phyloP scores from a whole-genome alignment of 495 filamentous ascomycete genomes.

The Aspergillus affinis region DNA sequence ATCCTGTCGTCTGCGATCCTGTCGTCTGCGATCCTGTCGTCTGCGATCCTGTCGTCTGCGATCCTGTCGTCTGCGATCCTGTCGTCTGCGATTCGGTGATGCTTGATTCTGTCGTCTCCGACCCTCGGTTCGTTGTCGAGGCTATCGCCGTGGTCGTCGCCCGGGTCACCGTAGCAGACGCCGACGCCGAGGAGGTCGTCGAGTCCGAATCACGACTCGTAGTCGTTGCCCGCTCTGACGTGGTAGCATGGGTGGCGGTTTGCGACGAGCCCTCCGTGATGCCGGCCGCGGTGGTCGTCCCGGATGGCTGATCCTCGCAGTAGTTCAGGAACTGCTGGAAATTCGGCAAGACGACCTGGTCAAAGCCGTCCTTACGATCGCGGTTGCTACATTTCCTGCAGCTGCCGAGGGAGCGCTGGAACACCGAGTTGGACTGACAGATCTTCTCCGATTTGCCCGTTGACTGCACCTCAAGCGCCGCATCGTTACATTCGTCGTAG shows the following conservation, averaged over 20 bases:
- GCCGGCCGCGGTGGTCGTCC: background rate
- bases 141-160: background rate
- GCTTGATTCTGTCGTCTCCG: background rate
- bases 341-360: background rate
- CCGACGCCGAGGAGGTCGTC: background rate
- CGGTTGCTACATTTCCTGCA: constrained; percentile 35
- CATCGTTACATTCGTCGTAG: constrained; percentile 54
- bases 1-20: too few species aligned
- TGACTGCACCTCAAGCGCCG: constrained; percentile 42
- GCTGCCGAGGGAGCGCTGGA: constrained; percentile 27
- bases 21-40: too few species aligned
- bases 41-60: too few species aligned
- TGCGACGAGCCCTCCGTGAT: background rate
- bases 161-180: background rate
- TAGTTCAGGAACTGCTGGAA: constrained; percentile 12
- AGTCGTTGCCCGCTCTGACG: background rate
- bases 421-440: constrained; percentile 43
- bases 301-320: background rate
- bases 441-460: constrained; percentile 47
- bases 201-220: background rate
- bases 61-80: too few species aligned
- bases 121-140: background rate
- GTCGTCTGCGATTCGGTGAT: background rate
- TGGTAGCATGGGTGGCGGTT: background rate
- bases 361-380: background rate